These are phyloP conservation scores for Fraxinus cuspidata DNA, from an alignment of 257 asterid genomes.

Conservation along the genomic window DNA sequence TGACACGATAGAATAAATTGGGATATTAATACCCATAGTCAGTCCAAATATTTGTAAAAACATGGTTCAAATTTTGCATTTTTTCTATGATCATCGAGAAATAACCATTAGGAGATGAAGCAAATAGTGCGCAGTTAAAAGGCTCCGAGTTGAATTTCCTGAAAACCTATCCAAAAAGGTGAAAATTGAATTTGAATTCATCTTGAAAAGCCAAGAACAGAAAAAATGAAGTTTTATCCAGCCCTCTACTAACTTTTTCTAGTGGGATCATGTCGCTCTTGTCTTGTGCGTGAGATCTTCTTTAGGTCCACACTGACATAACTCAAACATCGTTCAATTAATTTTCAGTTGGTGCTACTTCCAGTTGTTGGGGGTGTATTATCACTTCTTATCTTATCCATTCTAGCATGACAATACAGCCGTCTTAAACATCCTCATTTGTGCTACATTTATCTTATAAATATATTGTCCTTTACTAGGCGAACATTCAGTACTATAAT, in stretches of 20 bases:
- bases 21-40: constrained; percentile 28
- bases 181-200: not conserved
- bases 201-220: not conserved
- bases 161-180: not conserved
- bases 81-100: not conserved
- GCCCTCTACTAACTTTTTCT: not conserved
- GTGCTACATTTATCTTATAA: not conserved
- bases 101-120: constrained; percentile 1
- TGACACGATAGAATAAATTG: constrained; percentile 24
- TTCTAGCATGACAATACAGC: not conserved
- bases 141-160: not conserved
- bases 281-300: not conserved
- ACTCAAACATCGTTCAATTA: not conserved
- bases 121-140: not conserved
- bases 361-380: not conserved
- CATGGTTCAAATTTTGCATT: constrained; percentile 25
- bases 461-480: not conserved
- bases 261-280: not conserved
- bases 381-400: not conserved
- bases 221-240: not conserved
- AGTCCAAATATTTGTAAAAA: constrained; percentile 15
- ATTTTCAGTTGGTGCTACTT: not conserved
- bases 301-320: not conserved
- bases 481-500: not conserved
- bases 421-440: not conserved